Evolutionary conservation across 768 basidiomycete genomes (phyloP), one percentile per base, ranked within the genome.

Genomic region (Tricholoma flavovirens): DNA sequence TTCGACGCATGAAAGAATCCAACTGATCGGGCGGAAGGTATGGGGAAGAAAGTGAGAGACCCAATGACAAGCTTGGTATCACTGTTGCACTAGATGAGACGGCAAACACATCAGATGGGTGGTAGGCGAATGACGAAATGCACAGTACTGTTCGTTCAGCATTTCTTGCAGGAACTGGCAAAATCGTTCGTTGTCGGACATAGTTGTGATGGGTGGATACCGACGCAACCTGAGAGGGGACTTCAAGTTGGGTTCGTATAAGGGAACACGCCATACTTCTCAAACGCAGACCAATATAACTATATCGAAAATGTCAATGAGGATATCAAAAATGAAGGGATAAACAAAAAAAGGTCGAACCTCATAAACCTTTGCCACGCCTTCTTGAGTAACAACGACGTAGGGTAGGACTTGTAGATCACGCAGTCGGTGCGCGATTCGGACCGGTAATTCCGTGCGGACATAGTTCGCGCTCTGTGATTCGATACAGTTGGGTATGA

Each of bases 281-380:
- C 89, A 62, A 93, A 93, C 6, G 90, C 90, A 53, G 81, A 79
- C 87, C 88, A 91, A 67, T 94, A 94, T 29, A 93, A 72, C 91
- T 93, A 57, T 4, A n/a, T 46, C 21, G 56, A 14, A 46, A n/a
- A 52, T 49, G 30, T 59, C 36, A 17, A 35, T 57, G 22, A 56
- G 24, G n/a, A n/a, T n/a, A n/a, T n/a, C n/a, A n/a, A 55, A 53
- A 10, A 9, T 12, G 24, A 22, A 24, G 21, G 11, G 7, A 12
- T 17, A 14, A 6, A 9, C 40, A 45, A 17, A 48, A 19, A 17
- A 48, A 19, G 32, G 53, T 68, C 85, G 61, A 53, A 90, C 88
- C 73, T 92, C 87, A 63, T 94, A 93, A 35, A 95, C 90, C 63
- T 80, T 85, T 24, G 85, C 84, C 14, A 95, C 83, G 0, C 84